Evolutionary conservation across 768 basidiomycete species (phyloP), one percentile per base, ranked within the genome.

Genomic region (Boletus subcaerulescens): DNA sequence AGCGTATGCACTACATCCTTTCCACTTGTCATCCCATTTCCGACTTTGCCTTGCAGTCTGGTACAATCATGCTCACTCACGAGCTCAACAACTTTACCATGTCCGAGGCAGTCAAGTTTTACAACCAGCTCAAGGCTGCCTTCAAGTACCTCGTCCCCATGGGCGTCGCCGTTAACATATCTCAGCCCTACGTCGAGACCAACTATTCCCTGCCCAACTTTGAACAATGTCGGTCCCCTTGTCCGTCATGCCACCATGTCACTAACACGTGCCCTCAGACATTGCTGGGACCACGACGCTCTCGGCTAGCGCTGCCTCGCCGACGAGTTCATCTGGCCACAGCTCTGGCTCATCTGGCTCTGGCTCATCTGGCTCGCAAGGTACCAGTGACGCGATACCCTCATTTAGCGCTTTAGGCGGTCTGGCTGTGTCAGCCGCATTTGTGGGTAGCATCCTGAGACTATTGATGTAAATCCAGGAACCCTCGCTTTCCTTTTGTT

Each of bases 51-150:
- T 2, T 9, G 1, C 47, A 81, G 80, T 60, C 40, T 15, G 83
- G 83, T 4, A 74, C 77, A 0, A 82, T 84, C 55, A 73, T 84
- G 47, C 66, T 85, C 51, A 78, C 79, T 5, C 84, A 86, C 53
- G 84, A 86, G 53, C 61, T 85, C 54, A 80, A 81, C 62, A 81
- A 81, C 56, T 83, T 73, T 56, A 85, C 84, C 5, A 84, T 86
- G 84, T 61, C 66, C n/a, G 74, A 80, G 60, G 84, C 84, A 1
- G 60, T 82, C n/a, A 77, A 80, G 48, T 80, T 70, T 57, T 80
- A 84, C 55, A 61, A 71, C 2, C 68, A 69, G 52, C 68, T 86
- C 26, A 76, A 75, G 53, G 45, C 67, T 4, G 73, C 73, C 0
- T 85, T 86, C 62, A 35, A 66, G 52, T 44, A 80, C 56, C 62